Conservation (phyloP, 345 rosid species). For the Geranium rotundifolium region DNA sequence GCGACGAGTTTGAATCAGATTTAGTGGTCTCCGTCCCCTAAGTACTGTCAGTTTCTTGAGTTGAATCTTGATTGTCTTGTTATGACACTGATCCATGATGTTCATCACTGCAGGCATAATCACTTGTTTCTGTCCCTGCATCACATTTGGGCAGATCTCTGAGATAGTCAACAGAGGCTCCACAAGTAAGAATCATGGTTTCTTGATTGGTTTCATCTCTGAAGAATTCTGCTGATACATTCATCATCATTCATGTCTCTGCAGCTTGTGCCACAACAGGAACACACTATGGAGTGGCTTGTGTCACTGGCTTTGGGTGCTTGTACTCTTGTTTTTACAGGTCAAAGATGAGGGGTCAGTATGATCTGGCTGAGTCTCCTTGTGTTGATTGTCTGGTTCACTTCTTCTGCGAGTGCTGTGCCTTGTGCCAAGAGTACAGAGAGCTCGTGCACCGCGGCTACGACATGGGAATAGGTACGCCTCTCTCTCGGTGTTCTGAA, state of each 20-base stretch:
- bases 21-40: too few species aligned
- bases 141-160: not conserved
- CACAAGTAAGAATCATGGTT: not conserved
- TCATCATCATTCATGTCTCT: too few species aligned
- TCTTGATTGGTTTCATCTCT: not conserved
- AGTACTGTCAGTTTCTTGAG: too few species aligned
- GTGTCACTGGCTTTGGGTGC: not conserved
- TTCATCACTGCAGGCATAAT: not conserved
- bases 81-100: not conserved
- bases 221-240: not conserved
- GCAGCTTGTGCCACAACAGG: not conserved
- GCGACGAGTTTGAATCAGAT: too few species aligned
- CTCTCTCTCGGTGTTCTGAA: too few species aligned
- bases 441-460: not conserved
- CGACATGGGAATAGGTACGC: not conserved
- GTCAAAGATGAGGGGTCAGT: not conserved
- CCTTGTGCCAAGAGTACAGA: not conserved
- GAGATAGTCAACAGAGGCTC: not conserved
- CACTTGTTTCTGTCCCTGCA: not conserved
- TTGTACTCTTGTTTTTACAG: not conserved
- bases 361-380: not conserved
- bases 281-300: not conserved
- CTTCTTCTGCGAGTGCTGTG: not conserved
- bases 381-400: not conserved
- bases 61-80: too few species aligned